Evolutionary conservation across 2,329 filamentous ascomycete genomes (phyloP), one percentile per base, ranked within the genome.

Genomic region (Penicillium glabrum): DNA sequence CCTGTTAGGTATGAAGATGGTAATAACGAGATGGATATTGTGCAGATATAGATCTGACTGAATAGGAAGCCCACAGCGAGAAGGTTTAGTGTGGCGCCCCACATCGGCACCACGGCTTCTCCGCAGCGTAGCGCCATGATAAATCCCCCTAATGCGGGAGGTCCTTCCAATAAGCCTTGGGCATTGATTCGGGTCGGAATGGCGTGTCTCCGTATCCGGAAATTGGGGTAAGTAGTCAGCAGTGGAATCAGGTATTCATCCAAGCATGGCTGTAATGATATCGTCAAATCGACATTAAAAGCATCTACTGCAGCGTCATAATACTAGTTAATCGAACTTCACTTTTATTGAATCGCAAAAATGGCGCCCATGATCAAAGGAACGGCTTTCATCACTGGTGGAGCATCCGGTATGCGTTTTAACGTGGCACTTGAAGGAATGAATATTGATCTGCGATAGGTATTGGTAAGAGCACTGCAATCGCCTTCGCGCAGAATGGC

Each of bases 381-480:
- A 53, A 66, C 61, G 11, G 66, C 66, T 9, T 67, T 69, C 39
- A 69, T 69, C 56, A 69, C 66, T 1, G 65, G 66, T 8, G 64
- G 50, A 10, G 67, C 46, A 3, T 67, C 66, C 27, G 66, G 66
- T 67, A 65, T 6, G 48, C 9, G n/a, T 16, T 47, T 10, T 19
- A 16, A 10, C 7, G 9, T 13, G 13, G 33, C 23, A 14, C 11
- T 39, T 27, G 6, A 23, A 26, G 10, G 21, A 16, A 19, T 14
- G 10, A 7, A 45, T 35, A 50, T 24, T 44, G 5, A 57, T 27
- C 3, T 14, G 11, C n/a, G 37, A 41, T 45, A 83, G 83, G 83
- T 27, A 85, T 85, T 56, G 83, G 82, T 5, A 78, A 77, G 11
- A 79, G 79, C 3, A 78, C 83, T 1, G 79, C 80, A 5, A 74